phyloP scores from a whole-genome alignment of 495 filamentous ascomycete genomes.

The Articulospora tetracladia region DNA sequence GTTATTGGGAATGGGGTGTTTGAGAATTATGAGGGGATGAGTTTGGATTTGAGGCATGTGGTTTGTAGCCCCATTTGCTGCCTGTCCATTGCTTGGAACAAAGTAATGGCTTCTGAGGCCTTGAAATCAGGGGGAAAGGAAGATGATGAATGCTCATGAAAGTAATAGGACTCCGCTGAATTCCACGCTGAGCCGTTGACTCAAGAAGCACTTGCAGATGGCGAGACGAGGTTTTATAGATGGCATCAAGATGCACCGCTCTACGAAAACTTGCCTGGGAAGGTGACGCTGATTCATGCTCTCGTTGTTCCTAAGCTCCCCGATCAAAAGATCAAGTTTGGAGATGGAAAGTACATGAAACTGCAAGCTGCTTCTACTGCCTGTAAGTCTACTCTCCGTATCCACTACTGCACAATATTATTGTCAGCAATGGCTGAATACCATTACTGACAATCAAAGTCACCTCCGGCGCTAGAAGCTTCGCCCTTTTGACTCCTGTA shows the following conservation, averaged over 20 bases:
- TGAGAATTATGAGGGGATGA: neutral
- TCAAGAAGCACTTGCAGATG: neutral
- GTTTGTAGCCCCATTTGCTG: neutral
- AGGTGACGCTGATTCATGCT: neutral
- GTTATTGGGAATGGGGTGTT: neutral
- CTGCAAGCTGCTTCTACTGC: neutral
- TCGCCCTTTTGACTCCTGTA: neutral
- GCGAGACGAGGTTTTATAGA: neutral
- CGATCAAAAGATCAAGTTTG: slow-evolving; percentile 1
- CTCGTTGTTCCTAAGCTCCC: neutral
- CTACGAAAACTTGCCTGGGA: slow-evolving; percentile 1
- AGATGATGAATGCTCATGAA: neutral
- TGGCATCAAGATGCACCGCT: slow-evolving; percentile 3
- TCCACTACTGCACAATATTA: too few species aligned
- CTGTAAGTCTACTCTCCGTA: too few species aligned
- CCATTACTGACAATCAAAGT: neutral
- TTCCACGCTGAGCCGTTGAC: neutral
- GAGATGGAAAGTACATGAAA: neutral
- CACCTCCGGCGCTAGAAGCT: neutral
- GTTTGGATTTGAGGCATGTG: neutral
- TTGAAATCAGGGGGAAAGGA: neutral
- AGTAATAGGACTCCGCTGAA: neutral
- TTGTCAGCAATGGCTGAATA: neutral
- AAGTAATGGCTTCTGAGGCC: neutral
- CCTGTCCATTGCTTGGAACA: neutral